A percentile compares a stretch with the other conserved stretches of the same genome.
These are phyloP conservation scores for Xerophyta viscosa DNA, from an alignment of 106 monocot genomes.

Conservation along the genomic window DNA sequence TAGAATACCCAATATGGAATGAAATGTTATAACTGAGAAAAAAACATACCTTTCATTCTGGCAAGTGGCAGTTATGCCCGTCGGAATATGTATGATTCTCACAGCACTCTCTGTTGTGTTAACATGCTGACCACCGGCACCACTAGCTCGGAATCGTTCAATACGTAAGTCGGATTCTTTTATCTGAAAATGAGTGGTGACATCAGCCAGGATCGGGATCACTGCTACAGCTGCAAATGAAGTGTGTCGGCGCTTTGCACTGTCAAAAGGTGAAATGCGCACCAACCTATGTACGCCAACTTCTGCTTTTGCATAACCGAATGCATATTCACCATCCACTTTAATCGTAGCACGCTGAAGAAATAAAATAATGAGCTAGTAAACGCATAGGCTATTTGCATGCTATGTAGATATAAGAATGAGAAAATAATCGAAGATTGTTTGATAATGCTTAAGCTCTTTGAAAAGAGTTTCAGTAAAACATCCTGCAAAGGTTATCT, in stretches of 20 bases:
- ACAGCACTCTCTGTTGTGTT: conserved; percentile 98
- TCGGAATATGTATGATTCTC: conserved; percentile 89
- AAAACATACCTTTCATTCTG: conserved; percentile 93
- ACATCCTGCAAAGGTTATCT: too few species aligned
- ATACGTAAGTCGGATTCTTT: conserved; percentile 93
- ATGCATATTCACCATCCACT: conserved; percentile 92
- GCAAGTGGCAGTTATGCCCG: conserved; percentile 84
- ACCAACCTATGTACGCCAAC: conserved; percentile 96
- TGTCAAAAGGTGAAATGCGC: conserved; percentile 96
- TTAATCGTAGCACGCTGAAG: conserved; percentile 89
- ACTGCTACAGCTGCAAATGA: conserved; percentile 98
- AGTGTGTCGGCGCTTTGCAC: conserved; percentile 86
- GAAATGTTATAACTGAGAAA: too few species aligned
- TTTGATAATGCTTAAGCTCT: too few species aligned
- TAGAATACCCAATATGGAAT: too few species aligned
- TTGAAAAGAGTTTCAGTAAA: too few species aligned
- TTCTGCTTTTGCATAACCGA: conserved; percentile 95
- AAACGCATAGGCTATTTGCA: too few species aligned
- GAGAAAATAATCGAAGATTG: too few species aligned
- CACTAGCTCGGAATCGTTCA: conserved; percentile 89
- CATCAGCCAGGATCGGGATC: conserved; percentile 76
- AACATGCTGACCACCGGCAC: conserved; percentile 90
- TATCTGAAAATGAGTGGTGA: conserved; percentile 66
- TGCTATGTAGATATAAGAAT: too few species aligned
- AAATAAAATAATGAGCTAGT: too few species aligned